Evolutionary conservation across 176 grass and related monocot species (phyloP).

Genomic region (Cenchrus fungigraminus): DNA sequence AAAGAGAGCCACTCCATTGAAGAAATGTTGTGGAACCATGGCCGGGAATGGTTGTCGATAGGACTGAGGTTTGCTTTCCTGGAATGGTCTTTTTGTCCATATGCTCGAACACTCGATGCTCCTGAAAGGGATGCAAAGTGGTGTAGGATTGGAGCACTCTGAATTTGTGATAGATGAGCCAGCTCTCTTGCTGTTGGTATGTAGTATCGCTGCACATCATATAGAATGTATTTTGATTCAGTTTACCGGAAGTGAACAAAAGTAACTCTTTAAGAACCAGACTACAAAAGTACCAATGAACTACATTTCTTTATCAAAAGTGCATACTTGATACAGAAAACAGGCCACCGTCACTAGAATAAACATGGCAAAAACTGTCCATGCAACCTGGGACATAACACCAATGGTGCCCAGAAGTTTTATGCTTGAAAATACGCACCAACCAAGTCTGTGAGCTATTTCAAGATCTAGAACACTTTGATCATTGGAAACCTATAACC

Average conservation of each 20-base stretch:
- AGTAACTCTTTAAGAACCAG: not conserved
- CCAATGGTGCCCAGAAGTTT: constrained; percentile 82
- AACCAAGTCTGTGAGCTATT: constrained; percentile 74
- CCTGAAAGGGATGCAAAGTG: constrained; percentile 92
- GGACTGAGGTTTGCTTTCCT: constrained; percentile 77
- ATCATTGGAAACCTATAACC: constrained; percentile 69
- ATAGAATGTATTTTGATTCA: not conserved
- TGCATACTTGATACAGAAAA: constrained; percentile 74
- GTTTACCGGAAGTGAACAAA: not conserved
- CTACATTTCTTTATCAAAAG: not conserved
- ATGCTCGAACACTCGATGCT: constrained; percentile 88
- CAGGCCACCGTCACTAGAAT: constrained; percentile 80
- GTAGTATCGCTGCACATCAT: constrained; percentile 81
- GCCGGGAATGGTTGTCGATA: constrained; percentile 69
- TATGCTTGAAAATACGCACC: constrained; percentile 81
- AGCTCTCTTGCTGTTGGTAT: constrained; percentile 93
- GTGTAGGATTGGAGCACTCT: constrained; percentile 92
- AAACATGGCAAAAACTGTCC: constrained; percentile 92
- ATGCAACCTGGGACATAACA: constrained; percentile 98
- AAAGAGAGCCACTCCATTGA: constrained; percentile 93
- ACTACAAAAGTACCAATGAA: not conserved
- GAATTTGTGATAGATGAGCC: constrained; percentile 81
- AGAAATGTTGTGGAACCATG: constrained; percentile 85
- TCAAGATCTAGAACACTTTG: constrained; percentile 91
- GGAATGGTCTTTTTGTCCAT: constrained; percentile 74